A percentile compares a stretch with the other conserved stretches of the same genome.
These are phyloP conservation scores for Corymbia citriodora DNA, from an alignment of 441 rosid genomes.

Conservation along the genomic window DNA sequence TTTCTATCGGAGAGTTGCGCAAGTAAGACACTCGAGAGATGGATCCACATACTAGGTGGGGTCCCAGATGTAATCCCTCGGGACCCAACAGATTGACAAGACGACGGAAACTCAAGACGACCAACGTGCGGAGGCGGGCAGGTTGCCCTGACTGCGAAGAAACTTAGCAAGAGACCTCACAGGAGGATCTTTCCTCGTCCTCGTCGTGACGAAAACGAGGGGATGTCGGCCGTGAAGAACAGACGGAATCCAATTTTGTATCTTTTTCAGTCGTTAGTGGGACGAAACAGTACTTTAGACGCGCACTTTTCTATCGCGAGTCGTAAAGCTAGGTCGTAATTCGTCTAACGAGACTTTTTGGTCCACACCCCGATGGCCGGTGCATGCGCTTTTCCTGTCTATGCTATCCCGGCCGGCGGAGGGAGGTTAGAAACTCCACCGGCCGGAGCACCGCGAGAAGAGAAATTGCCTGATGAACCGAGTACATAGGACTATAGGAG, in stretches of 20 bases:
- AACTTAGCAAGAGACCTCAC: neutral
- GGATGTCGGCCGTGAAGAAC: neutral
- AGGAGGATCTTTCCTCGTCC: neutral
- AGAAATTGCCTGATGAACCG: neutral
- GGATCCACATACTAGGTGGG: neutral
- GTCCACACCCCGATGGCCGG: neutral
- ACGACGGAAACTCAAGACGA: neutral
- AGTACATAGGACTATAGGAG: accelerated
- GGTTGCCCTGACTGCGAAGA: neutral
- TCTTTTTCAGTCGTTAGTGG: neutral
- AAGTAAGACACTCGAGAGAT: neutral
- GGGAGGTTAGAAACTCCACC: neutral
- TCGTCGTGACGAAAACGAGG: neutral
- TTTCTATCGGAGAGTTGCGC: neutral
- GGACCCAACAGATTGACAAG: neutral
- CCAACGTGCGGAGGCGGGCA: neutral
- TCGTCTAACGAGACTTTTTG: neutral
- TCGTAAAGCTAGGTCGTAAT: neutral
- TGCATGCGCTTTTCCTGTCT: neutral
- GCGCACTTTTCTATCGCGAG: neutral
- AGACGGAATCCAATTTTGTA: neutral
- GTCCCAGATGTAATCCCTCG: no score
- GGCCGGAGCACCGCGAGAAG: accelerated
- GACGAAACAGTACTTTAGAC: neutral
- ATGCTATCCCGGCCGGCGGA: accelerated